Percentiles rank a stretch among this genome's conserved stretches.
Conservation (phyloP, 768 basidiomycete species). For the Collybia mongolica region DNA sequence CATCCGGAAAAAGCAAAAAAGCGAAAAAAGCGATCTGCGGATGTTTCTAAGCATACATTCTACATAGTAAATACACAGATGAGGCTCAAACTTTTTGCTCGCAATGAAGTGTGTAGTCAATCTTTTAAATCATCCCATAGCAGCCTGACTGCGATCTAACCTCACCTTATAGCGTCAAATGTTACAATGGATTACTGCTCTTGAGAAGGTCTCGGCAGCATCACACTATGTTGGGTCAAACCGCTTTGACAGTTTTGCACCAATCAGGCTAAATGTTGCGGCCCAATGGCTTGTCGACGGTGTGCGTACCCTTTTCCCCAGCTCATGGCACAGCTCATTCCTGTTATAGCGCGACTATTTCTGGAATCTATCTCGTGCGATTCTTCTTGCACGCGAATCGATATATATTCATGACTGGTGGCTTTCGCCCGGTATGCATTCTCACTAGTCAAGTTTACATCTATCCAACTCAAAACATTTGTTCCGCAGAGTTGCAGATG, state of each 20-base stretch:
- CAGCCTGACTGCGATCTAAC: slow-evolving; percentile 7
- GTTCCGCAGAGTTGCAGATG: slow-evolving; percentile 68
- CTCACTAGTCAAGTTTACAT: background rate
- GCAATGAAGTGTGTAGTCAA: slow-evolving; percentile 64
- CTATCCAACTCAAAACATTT: background rate
- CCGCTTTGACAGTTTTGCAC: slow-evolving; percentile 93
- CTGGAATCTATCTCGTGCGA: slow-evolving; percentile 93
- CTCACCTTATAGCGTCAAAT: slow-evolving; percentile 71
- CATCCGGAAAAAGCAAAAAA: slow-evolving; percentile 39
- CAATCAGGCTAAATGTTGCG: slow-evolving; percentile 88
- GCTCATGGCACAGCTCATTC: background rate
- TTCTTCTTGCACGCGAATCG: slow-evolving; percentile 80
- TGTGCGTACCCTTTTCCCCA: slow-evolving; percentile 41
- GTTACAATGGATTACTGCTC: slow-evolving; percentile 93
- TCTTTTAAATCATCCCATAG: background rate
- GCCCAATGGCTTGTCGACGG: slow-evolving; percentile 99
- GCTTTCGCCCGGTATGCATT: slow-evolving; percentile 74
- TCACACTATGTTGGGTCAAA: slow-evolving; percentile 81
- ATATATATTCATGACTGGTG: slow-evolving; percentile 99
- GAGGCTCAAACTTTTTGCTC: slow-evolving; percentile 81
- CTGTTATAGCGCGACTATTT: slow-evolving; percentile 87
- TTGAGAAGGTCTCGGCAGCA: slow-evolving; percentile 75
- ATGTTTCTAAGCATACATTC: slow-evolving; percentile 92
- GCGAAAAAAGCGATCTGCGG: slow-evolving; percentile 46
- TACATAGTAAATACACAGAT: slow-evolving; percentile 91